Percentiles rank a stretch among this genome's conserved stretches.
Conservation (phyloP, 2,329 filamentous ascomycete genomes). For the Ceratocystis lukuohia region DNA sequence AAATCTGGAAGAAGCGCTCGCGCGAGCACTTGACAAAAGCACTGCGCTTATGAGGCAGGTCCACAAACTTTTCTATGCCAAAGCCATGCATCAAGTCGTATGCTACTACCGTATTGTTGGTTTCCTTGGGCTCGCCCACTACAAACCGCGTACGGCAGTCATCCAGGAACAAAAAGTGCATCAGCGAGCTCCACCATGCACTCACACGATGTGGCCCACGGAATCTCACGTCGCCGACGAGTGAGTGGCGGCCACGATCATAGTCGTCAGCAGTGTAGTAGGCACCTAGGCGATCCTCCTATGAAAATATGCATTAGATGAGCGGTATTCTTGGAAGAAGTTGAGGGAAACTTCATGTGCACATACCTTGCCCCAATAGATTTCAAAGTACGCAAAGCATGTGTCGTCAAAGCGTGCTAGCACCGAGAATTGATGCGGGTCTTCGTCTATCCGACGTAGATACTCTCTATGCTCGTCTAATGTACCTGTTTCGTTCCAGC, state of each 20-base stretch:
- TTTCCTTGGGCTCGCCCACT: conserved; percentile 59
- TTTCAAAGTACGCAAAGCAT: conserved; percentile 64
- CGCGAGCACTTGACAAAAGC: conserved; percentile 51
- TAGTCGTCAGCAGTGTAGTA: conserved; percentile 44
- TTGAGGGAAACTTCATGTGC: not conserved
- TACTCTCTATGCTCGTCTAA: conserved; percentile 63
- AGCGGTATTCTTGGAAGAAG: conserved; percentile 5
- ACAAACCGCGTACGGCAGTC: conserved; percentile 44
- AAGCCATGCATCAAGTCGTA: conserved; percentile 67
- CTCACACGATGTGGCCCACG: conserved; percentile 47
- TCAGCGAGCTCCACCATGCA: conserved; percentile 48
- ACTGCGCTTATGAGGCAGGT: conserved; percentile 58
- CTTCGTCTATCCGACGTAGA: conserved; percentile 51
- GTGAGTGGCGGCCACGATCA: conserved; percentile 45
- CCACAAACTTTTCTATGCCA: conserved; percentile 57
- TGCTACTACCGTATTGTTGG: conserved; percentile 54
- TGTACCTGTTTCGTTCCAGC: conserved; percentile 69
- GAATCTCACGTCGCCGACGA: conserved; percentile 46
- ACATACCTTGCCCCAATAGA: conserved; percentile 57
- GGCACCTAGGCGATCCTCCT: conserved; percentile 43
- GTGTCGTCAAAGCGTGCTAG: conserved; percentile 58
- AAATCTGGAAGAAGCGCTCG: conserved; percentile 57
- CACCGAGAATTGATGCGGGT: conserved; percentile 58
- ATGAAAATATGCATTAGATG: not conserved
- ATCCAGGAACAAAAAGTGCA: conserved; percentile 51